Evolutionary conservation across 345 rosid species (phyloP).

Genomic region (Crucihimalaya himalaica): DNA sequence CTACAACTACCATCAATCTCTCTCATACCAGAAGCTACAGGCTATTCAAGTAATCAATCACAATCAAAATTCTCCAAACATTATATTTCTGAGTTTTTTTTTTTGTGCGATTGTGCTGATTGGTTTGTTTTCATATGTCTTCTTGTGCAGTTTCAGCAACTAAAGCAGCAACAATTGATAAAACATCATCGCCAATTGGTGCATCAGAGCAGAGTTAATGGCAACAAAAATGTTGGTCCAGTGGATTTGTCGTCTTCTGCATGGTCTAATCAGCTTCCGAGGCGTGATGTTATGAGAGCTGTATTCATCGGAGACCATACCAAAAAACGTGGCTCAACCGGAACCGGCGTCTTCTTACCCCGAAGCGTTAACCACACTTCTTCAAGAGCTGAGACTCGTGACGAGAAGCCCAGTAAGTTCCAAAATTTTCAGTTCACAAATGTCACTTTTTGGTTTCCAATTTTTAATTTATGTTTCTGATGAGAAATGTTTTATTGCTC

Average conservation of each 20-base stretch:
- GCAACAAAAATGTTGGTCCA: slow-evolving; percentile 27
- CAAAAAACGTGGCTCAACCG: slow-evolving; percentile 61
- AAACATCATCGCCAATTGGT: slow-evolving; percentile 42
- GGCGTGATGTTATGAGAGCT: slow-evolving; percentile 52
- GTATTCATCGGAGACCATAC: slow-evolving; percentile 53
- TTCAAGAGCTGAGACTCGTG: slow-evolving; percentile 40
- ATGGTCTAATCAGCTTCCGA: slow-evolving; percentile 51
- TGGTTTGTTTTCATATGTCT: not conserved
- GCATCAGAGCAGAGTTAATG: slow-evolving; percentile 22
- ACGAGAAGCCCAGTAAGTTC: slow-evolving; percentile 60
- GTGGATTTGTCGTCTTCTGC: slow-evolving; percentile 53
- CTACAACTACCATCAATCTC: slow-evolving; percentile 44
- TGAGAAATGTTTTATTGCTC: not conserved
- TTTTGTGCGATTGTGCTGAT: not conserved
- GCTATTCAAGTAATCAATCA: slow-evolving; percentile 49
- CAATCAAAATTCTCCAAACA: not conserved
- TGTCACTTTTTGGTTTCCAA: not conserved
- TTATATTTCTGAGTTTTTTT: not conserved
- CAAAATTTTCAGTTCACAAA: too few species aligned
- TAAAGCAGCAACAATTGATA: slow-evolving; percentile 59
- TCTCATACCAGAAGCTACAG: slow-evolving; percentile 57
- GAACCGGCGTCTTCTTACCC: slow-evolving; percentile 93
- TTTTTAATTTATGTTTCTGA: not conserved
- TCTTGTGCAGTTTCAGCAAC: slow-evolving; percentile 51
- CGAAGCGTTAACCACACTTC: slow-evolving; percentile 43